Conservation (phyloP, 2,329 filamentous ascomycete species). For the Talaromyces sp. region DNA sequence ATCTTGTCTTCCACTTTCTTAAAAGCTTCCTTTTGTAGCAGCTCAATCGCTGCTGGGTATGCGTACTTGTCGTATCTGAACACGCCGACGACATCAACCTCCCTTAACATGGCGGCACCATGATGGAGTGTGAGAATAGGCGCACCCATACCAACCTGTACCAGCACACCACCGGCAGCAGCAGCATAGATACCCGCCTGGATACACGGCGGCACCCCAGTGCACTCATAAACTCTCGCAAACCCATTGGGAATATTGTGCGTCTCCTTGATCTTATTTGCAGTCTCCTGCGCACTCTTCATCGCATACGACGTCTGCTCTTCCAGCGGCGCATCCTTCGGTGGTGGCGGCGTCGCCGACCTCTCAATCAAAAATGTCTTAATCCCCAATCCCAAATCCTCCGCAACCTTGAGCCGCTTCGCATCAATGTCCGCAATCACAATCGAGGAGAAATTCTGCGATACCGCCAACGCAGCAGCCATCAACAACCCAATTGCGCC, state of each 20-base stretch:
- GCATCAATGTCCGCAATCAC: conserved; percentile 61
- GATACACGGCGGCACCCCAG: conserved; percentile 44
- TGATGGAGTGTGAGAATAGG: conserved; percentile 54
- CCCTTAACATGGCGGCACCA: conserved; percentile 53
- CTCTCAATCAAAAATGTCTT: conserved; percentile 38
- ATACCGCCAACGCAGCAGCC: conserved; percentile 55
- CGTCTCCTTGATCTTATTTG: conserved; percentile 28
- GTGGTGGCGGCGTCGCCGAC: conserved; percentile 29
- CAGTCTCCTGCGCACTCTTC: conserved; percentile 36
- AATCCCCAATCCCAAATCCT: conserved; percentile 34
- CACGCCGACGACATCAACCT: conserved; percentile 57
- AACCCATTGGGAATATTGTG: conserved; percentile 34
- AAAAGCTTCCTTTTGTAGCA: conserved; percentile 50
- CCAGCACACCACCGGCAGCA: conserved; percentile 49
- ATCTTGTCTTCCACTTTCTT: conserved; percentile 49
- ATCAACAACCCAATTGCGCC: conserved; percentile 60
- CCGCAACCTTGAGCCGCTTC: conserved; percentile 54
- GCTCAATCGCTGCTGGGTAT: conserved; percentile 53
- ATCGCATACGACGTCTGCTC: conserved; percentile 34
- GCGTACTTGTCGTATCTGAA: conserved; percentile 54
- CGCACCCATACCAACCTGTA: conserved; percentile 57
- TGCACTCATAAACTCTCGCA: conserved; percentile 46
- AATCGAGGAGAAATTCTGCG: conserved; percentile 53
- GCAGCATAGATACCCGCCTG: conserved; percentile 46
- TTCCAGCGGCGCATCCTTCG: conserved; percentile 29